Conservation (phyloP, 1,284 basidiomycete genomes). For the Puccinia hordei region DNA sequence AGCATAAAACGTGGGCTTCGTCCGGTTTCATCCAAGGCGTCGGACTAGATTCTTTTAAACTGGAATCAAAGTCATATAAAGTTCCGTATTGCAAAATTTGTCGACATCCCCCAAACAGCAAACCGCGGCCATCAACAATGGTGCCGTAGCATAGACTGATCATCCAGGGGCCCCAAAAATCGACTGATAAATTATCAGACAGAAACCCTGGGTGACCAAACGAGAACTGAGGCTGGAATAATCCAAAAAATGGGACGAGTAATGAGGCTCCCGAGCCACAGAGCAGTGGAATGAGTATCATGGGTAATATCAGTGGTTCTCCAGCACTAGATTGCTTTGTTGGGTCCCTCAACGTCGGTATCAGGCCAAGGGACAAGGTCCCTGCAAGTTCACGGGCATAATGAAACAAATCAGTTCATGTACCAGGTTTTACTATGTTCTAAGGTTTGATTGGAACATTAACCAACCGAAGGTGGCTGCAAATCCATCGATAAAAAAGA, state of each 20-base stretch:
- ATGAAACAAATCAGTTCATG: background rate
- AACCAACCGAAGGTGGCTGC: constrained; percentile 42
- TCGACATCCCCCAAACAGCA: constrained; percentile 28
- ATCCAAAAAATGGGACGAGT: constrained; percentile 45
- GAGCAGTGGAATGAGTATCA: constrained; percentile 41
- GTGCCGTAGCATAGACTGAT: constrained; percentile 42
- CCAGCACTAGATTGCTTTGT: background rate
- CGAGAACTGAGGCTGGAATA: constrained; percentile 40
- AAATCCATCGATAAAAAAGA: constrained; percentile 42
- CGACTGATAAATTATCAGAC: constrained; percentile 29
- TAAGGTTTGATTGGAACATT: background rate
- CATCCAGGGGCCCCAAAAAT: constrained; percentile 45
- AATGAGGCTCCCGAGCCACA: constrained; percentile 47
- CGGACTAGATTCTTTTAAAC: background rate
- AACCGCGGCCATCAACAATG: constrained; percentile 42
- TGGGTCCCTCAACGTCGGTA: constrained; percentile 27
- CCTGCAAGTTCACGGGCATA: background rate
- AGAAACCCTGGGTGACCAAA: constrained; percentile 44
- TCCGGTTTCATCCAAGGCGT: constrained; percentile 35
- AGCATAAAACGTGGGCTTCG: constrained; percentile 46
- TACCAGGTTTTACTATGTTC: background rate
- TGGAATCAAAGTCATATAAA: background rate
- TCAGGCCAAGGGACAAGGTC: constrained; percentile 38
- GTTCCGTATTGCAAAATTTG: constrained; percentile 4
- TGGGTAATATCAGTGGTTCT: constrained; percentile 40